Percentiles rank a stretch among this genome's conserved stretches.
phyloP scores from a whole-genome alignment of 345 rosid genomes.

The Anacardium occidentale region DNA sequence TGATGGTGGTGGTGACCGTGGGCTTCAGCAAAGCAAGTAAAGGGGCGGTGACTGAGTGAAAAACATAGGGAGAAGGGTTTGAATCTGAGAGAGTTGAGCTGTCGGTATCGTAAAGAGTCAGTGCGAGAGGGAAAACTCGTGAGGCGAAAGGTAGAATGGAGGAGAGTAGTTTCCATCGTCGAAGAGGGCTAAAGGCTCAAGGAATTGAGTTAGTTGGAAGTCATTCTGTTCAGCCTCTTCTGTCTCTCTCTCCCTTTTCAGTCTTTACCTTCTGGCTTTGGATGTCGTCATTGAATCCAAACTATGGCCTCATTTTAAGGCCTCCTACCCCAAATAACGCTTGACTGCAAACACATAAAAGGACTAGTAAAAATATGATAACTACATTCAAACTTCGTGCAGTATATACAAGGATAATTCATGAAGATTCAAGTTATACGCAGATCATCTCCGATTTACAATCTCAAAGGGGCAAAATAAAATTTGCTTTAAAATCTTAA shows the following conservation, averaged over 20 bases:
- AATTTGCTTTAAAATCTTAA: neutral
- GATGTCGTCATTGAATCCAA: constrained; percentile 17
- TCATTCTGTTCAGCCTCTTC: neutral
- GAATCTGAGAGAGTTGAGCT: constrained; percentile 38
- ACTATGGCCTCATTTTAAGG: constrained; percentile 22
- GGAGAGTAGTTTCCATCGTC: constrained; percentile 48
- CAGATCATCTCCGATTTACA: neutral
- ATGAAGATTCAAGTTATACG: neutral
- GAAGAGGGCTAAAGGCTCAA: neutral
- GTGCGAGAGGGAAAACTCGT: constrained; percentile 39
- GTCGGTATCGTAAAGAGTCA: constrained; percentile 32
- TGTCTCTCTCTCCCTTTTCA: neutral
- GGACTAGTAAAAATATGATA: neutral
- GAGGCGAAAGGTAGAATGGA: constrained; percentile 36
- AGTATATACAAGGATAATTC: neutral
- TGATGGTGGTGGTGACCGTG: constrained; percentile 4
- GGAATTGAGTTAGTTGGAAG: neutral
- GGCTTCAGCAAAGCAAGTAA: neutral
- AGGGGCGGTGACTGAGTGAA: constrained; percentile 1
- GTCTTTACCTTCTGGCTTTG: neutral
- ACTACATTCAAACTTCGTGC: neutral
- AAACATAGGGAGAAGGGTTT: constrained; percentile 23
- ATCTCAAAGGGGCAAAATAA: too few relatives aligned
- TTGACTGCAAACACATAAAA: constrained; percentile 56
- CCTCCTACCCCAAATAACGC: neutral